Base-by-base conservation (phyloP, 306 rosid genomes). In the Lathyrus oleraceus region DNA sequence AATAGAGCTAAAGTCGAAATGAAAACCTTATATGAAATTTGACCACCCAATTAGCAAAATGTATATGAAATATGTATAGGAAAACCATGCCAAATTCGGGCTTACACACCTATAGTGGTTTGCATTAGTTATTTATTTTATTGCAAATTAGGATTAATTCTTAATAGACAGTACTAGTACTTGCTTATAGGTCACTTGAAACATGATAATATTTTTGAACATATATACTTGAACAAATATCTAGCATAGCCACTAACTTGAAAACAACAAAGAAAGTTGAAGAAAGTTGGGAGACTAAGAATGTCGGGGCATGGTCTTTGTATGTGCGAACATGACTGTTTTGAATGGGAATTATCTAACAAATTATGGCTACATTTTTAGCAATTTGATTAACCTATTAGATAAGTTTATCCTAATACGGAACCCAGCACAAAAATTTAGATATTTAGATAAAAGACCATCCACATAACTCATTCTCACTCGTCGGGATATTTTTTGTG, bases 171-270 rank as follows among this genome's bases (percentile, higher is more conserved):
- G 28, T 45, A 5, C 74, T 57, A 77, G 28, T 45, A 5, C 74
- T 57, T 65, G 59, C 66, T 20, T 15, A 43, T 23, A 65, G 16
- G 69, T 78, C 78, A 36, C 62, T 11, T 59, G 43, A 60, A 53
- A 48, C n/a, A 82, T 82, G 64, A 75, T 78, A 65, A 38, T 61
- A 70, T 49, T 71, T 74, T 78, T 74, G 75, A 82, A 78, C 56
- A 36, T 40, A 28, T 28, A 44, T 12, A 44, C 51, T 12, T 2
- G 8, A 6, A 36, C 32, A 59, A 78, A 61, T 16, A 59, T 48
- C 28, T 42, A n/a, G 53, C 42, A 14, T 35, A 68, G 44, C 36
- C 76, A 70, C 72, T 65, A 61, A 16, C 71, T 49, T 76, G 38
- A 36, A 23, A 67, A 60, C 60, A 53, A 21, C 35, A 53, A 66